Base-by-base conservation (phyloP, 768 basidiomycete genomes). In the Brasilioporus rufonigricans region DNA sequence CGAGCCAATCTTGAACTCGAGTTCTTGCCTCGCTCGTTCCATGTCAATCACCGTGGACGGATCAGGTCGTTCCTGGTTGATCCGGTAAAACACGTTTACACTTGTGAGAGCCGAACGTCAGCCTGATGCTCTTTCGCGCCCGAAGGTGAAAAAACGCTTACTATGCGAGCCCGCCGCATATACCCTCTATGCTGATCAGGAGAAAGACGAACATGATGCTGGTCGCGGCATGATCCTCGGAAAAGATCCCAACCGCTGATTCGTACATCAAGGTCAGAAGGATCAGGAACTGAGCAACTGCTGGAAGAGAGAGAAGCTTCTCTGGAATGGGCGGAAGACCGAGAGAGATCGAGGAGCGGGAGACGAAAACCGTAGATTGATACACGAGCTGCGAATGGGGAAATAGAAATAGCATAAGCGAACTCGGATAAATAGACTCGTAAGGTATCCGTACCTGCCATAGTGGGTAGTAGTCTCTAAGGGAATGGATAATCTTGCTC, bases 111-210 rank as follows among this genome's bases (percentile, higher is more conserved):
- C 16, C 27, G 40, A 41, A 32, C 10, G 18, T 38, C 36, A 2
- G 29, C 18, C 14, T 38, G 2, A 18, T 5, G 18, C 36, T 38
- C 36, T 14, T 3, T 38, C n/a, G 36, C 16, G 8, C 16, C 4
- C 18, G 2, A 16, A 19, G n/a, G n/a, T n/a, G n/a, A n/a, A 38
- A 12, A 26, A 9, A 50, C 7, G 48, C 89, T 67, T 63, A 92
- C 91, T 97, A 98, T 18, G 92, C 93, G 13, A 89, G 77, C 6
- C 96, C 96, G 29, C 96, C 96, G 59, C 93, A 96, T 41, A 97
- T 77, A 4, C 96, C 96, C 69, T 99, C 96, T 6, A 92, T 57
- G 58, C 89, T 85, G 62, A 99, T 86, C 43, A 97, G 79, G 13
- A 82, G 38, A 66, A 94, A 91, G 3, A 92, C 87, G 24, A 85